Conservation (phyloP, 2,329 filamentous ascomycete species). For the Ophiostoma montium region DNA sequence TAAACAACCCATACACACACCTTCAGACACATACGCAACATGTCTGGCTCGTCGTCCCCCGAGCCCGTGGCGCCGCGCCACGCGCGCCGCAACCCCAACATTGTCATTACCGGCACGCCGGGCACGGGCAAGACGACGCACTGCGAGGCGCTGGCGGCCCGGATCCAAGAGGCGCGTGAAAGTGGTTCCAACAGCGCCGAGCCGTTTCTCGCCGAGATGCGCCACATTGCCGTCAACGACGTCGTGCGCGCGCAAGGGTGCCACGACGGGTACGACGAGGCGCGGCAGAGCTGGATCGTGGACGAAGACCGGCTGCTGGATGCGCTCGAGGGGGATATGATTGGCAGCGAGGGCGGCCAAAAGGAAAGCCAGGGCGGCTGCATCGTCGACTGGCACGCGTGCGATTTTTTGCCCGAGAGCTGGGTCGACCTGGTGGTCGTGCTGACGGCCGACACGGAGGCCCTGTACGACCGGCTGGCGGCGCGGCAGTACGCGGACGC, state of each 20-base stretch:
- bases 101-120: constrained; percentile 89
- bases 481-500: constrained; percentile 65
- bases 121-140: constrained; percentile 94
- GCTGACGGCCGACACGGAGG: constrained; percentile 62
- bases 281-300: constrained; percentile 78
- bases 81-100: constrained; percentile 51
- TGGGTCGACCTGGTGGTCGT: constrained; percentile 96
- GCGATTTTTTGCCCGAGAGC: constrained; percentile 81
- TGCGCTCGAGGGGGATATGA: constrained; percentile 57
- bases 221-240: constrained; percentile 78
- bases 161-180: constrained; percentile 27
- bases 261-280: constrained; percentile 77
- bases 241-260: constrained; percentile 80
- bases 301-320: constrained; percentile 91
- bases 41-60: constrained; percentile 3
- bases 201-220: constrained; percentile 29
- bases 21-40: too few relatives aligned
- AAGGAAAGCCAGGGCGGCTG: constrained; percentile 86
- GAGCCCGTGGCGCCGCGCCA: not conserved
- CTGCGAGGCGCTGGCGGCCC: constrained; percentile 64
- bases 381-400: constrained; percentile 96
- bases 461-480: constrained; percentile 72
- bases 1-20: too few relatives aligned
- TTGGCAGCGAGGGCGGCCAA: too few relatives aligned
- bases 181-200: constrained; percentile 23